Evolutionary conservation across 1,284 basidiomycete species (phyloP), one percentile per base, ranked within the genome.

Genomic region (Heterobasidion parviporum): DNA sequence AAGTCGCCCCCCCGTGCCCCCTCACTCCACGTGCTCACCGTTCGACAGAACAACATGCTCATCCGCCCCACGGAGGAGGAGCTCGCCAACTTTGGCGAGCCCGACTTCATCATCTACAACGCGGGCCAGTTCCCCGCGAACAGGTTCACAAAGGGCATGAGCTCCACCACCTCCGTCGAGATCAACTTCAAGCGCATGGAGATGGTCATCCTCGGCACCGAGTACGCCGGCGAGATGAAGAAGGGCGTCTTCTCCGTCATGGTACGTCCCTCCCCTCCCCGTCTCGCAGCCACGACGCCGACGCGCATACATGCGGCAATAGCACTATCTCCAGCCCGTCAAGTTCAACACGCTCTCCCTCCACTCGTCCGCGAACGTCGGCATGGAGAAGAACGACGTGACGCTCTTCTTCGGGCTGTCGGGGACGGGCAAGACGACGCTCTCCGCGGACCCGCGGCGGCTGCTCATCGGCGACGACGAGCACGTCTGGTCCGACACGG

Each of bases 131-230:
- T 99, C 89, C 97, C 97, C 47, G 97, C 97, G 65, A 99, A 99
- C 74, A 92, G 97, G 56, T 99, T 99, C 84, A 99, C 97, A 59
- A 94, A 98, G 75, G 96, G 96, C 73, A 99, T 99, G 96, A 97
- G 94, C 61, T 98, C 94, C 38, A 92, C 95, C 49, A 99, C 96
- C 33, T 98, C 95, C 18, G 96, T 99, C 56, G 97, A 98, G 78
- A 93, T 99, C 80, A 99, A 99, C 86, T 99, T 99, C 77, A 98
- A 98, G 82, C 92, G 97, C 57, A 98, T 95, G 91, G 97, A 99
- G 77, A 99, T 99, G 96, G 95, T 99, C 69, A 99, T 99, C 69
- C 92, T 99, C 67, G 96, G 97, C 60, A 98, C 97, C 56, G 96
- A 99, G 73, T 99, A 99, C 73, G 97, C 97, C 54, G 97, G 97